Conservation (phyloP, 805 yeast species). For the Candida sonorensis region DNA sequence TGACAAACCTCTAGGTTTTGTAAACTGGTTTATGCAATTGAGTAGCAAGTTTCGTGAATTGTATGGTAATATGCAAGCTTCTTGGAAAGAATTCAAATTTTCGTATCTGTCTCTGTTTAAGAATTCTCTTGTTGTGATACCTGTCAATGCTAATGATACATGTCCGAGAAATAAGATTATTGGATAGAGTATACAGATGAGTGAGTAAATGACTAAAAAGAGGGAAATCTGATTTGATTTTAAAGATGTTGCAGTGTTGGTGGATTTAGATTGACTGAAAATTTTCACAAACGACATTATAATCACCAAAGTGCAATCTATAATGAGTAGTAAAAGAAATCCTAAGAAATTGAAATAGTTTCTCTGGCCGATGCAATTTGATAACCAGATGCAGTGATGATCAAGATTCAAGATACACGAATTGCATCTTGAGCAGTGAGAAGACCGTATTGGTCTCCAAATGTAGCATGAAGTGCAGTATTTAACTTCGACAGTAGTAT, state of each 20-base stretch:
- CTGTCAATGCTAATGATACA: constrained; percentile 43
- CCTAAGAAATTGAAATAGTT: constrained; percentile 57
- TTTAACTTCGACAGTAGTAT: constrained; percentile 30
- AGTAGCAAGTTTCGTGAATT: constrained; percentile 23
- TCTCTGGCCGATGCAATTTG: constrained; percentile 70
- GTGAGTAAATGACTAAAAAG: constrained; percentile 46
- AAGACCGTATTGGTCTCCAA: constrained; percentile 73
- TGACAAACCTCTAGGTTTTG: constrained; percentile 35
- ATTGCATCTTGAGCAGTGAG: constrained; percentile 69
- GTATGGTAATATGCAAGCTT: constrained; percentile 32
- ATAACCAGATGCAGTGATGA: constrained; percentile 57
- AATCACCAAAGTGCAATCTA: constrained; percentile 25
- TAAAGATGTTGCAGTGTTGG: too few relatives aligned
- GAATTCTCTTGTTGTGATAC: constrained; percentile 70
- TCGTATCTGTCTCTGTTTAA: constrained; percentile 36
- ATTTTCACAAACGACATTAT: constrained; percentile 25
- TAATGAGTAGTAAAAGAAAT: constrained; percentile 36
- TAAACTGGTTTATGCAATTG: constrained; percentile 29
- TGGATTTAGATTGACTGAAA: constrained; percentile 13
- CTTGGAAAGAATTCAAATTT: constrained; percentile 17
- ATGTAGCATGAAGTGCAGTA: constrained; percentile 55
- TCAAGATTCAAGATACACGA: constrained; percentile 59
- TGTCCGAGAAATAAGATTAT: constrained; percentile 47
- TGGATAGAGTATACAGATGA: constrained; percentile 49
- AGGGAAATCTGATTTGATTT: too few relatives aligned